A percentile compares a stretch with the other conserved stretches of the same genome.
Evolutionary conservation across 106 monocot species (phyloP).

Genomic region (Allium sativum): DNA sequence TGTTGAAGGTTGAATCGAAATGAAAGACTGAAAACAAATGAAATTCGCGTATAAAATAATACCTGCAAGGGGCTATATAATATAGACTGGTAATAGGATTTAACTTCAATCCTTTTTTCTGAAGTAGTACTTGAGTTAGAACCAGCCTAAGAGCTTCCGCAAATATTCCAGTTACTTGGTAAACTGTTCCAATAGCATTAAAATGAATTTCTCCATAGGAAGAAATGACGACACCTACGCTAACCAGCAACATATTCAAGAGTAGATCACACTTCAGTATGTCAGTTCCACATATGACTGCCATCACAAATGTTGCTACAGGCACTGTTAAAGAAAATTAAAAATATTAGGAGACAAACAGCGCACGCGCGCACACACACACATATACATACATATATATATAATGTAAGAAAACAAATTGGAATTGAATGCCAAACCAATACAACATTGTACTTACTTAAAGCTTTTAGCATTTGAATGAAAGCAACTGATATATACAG

Average conservation of each 20-base stretch:
- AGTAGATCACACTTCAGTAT: slow-evolving; percentile 77
- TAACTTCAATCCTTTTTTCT: slow-evolving; percentile 83
- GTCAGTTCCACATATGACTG: slow-evolving; percentile 87
- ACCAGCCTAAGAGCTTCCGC: slow-evolving; percentile 96
- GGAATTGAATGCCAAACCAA: too few species aligned
- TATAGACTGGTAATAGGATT: slow-evolving; percentile 95
- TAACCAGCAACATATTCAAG: slow-evolving; percentile 89
- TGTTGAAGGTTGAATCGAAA: neutral
- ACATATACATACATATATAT: too few species aligned
- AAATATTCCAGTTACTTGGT: slow-evolving; percentile 85
- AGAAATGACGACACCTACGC: slow-evolving; percentile 88
- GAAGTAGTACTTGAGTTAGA: slow-evolving; percentile 90
- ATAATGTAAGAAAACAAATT: neutral
- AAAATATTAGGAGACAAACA: slow-evolving; percentile 9
- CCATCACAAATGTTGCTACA: slow-evolving; percentile 89
- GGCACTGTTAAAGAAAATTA: slow-evolving; percentile 60
- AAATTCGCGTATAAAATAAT: slow-evolving; percentile 7
- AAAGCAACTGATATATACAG: slow-evolving; percentile 65
- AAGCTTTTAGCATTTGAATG: slow-evolving; percentile 73
- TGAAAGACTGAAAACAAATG: neutral
- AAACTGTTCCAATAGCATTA: slow-evolving; percentile 76
- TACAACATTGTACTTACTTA: slow-evolving; percentile 28
- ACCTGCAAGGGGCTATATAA: slow-evolving; percentile 99
- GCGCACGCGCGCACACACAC: too few species aligned
- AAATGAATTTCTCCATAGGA: slow-evolving; percentile 98